phyloP scores from a whole-genome alignment of 2,329 filamentous ascomycete species.

The Colletotrichum scovillei region DNA sequence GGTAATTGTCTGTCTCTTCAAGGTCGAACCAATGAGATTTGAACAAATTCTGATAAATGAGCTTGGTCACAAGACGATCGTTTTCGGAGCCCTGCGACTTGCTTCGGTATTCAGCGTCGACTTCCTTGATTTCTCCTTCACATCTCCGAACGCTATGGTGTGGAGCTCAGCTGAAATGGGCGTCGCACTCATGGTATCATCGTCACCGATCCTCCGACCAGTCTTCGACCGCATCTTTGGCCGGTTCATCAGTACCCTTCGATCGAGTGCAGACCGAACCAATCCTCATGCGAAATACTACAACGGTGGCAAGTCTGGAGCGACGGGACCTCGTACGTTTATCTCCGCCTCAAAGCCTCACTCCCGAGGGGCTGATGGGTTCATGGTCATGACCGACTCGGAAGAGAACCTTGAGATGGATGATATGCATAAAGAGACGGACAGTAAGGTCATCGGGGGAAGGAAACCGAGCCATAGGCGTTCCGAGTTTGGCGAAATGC shows the following conservation, averaged over 20 bases:
- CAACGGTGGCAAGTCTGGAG: background rate
- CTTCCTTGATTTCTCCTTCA: constrained; percentile 41
- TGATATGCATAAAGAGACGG: background rate
- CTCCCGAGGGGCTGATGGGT: constrained; percentile 19
- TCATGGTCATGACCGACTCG: constrained; percentile 34
- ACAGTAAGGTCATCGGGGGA: background rate
- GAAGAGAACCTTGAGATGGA: constrained; percentile 35
- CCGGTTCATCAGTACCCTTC: constrained; percentile 35
- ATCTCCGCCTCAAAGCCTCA: constrained; percentile 13
- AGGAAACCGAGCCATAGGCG: background rate
- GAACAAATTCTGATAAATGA: background rate
- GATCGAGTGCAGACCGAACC: constrained; percentile 2
- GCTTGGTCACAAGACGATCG: constrained; percentile 36
- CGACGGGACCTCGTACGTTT: background rate
- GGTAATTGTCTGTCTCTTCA: too few relatives aligned
- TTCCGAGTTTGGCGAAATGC: background rate
- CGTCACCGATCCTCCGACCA: constrained; percentile 40
- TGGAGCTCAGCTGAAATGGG: constrained; percentile 42
- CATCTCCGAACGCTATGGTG: constrained; percentile 38
- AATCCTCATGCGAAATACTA: background rate
- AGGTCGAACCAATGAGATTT: too few relatives aligned
- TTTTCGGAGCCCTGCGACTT: constrained; percentile 45
- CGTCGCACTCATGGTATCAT: constrained; percentile 41
- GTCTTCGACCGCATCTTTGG: constrained; percentile 40
- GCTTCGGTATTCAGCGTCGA: constrained; percentile 37